These are phyloP conservation scores for Primulina eburnea DNA, from an alignment of 257 asterid genomes.

Conservation along the genomic window DNA sequence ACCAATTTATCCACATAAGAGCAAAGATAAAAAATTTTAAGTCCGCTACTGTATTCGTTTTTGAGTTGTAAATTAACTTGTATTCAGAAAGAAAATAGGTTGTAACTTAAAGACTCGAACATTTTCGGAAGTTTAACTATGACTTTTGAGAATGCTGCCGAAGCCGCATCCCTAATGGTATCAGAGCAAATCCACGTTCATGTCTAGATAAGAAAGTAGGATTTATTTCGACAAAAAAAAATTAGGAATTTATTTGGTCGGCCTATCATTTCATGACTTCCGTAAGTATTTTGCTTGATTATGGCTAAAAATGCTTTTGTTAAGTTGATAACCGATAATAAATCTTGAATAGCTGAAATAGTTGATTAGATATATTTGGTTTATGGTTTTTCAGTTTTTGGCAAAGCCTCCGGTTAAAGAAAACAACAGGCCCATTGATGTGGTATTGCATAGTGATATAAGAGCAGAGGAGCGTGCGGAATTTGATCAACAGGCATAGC, in stretches of 20 bases:
- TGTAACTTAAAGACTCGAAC: too few relatives aligned
- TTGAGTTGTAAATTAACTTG: too few relatives aligned
- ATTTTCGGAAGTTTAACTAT: too few relatives aligned
- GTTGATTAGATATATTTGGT: constrained; percentile 10
- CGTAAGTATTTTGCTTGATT: not conserved
- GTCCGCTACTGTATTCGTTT: too few relatives aligned
- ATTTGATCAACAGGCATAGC: constrained; percentile 71
- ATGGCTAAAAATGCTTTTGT: not conserved
- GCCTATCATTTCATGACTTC: not conserved
- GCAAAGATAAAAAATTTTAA: too few relatives aligned
- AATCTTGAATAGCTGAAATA: not conserved
- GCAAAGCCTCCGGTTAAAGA: constrained; percentile 79
- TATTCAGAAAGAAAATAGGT: too few relatives aligned
- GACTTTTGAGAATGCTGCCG: too few relatives aligned
- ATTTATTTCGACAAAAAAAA: too few relatives aligned
- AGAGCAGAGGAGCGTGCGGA: constrained; percentile 90
- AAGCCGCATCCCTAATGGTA: too few relatives aligned
- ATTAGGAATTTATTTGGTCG: not conserved
- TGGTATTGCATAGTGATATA: constrained; percentile 69
- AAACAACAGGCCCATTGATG: constrained; percentile 62
- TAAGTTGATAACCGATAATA: constrained; percentile 4
- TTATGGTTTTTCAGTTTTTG: constrained; percentile 50
- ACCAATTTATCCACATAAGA: too few relatives aligned
- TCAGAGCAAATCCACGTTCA: too few relatives aligned
- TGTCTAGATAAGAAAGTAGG: too few relatives aligned